Conservation (phyloP, 116 monocot genomes). For the Posidonia oceanica region DNA sequence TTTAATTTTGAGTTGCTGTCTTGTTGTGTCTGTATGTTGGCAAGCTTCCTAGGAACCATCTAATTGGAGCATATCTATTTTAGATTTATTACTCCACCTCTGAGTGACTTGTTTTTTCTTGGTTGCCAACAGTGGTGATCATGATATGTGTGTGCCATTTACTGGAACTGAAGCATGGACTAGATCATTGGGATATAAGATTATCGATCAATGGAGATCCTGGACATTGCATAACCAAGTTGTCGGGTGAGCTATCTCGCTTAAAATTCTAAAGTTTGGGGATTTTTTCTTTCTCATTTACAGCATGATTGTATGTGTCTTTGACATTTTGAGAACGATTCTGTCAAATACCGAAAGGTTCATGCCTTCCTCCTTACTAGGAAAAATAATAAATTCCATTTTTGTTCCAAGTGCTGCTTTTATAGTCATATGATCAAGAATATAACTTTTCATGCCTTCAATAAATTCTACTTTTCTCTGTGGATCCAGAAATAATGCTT, state of each 20-base stretch:
- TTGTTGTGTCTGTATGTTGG: no score
- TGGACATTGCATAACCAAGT: conserved; percentile 65
- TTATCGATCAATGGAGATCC: conserved; percentile 69
- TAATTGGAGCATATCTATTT: no score
- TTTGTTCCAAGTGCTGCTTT: neutral
- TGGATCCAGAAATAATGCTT: neutral
- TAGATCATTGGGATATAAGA: conserved; percentile 62
- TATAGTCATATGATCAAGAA: neutral
- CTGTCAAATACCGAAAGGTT: no score
- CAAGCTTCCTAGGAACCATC: no score
- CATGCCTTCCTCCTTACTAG: no score
- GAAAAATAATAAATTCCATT: neutral
- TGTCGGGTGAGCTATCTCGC: conserved; percentile 38
- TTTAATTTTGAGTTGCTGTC: no score
- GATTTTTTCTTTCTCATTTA: no score
- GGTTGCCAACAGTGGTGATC: conserved; percentile 61
- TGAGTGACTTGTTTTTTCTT: neutral
- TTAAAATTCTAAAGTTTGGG: no score
- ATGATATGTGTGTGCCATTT: conserved; percentile 92
- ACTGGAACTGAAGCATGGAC: conserved; percentile 96
- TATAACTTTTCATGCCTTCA: neutral
- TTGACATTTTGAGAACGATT: neutral
- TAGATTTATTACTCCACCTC: no score
- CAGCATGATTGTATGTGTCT: no score
- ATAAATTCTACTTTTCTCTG: neutral